Percentiles rank a stretch among this genome's conserved stretches.
Conservation (phyloP, 2,329 filamentous ascomycete genomes). For the Fusarium odoratissimum region DNA sequence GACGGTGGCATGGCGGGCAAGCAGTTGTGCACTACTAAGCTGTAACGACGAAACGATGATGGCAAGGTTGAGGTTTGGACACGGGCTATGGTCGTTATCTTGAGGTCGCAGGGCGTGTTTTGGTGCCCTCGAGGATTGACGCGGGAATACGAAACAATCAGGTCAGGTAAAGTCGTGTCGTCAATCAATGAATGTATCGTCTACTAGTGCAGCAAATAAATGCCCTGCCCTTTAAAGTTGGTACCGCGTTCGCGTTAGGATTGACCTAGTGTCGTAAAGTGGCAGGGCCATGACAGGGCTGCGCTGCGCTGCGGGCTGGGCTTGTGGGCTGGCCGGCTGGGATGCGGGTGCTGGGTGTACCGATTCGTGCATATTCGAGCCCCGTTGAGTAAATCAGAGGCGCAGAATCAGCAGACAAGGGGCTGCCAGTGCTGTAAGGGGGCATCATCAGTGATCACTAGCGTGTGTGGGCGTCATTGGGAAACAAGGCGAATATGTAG, state of each 20-base stretch:
- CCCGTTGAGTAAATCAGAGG: slow-evolving; percentile 28
- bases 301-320: slow-evolving; percentile 28
- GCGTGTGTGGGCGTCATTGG: slow-evolving; percentile 18
- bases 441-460: slow-evolving; percentile 13
- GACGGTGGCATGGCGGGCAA: slow-evolving; percentile 51
- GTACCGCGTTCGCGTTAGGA: slow-evolving; percentile 50
- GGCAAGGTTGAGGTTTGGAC: neutral
- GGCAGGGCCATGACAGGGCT: slow-evolving; percentile 42
- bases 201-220: slow-evolving; percentile 40
- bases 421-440: slow-evolving; percentile 38
- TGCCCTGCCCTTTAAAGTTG: slow-evolving; percentile 45
- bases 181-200: slow-evolving; percentile 38
- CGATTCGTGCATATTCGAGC: slow-evolving; percentile 41
- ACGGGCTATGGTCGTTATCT: neutral
- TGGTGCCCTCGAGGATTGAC: slow-evolving; percentile 25
- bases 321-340: neutral
- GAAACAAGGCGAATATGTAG: slow-evolving; percentile 18
- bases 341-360: slow-evolving; percentile 20
- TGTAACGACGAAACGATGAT: slow-evolving; percentile 2
- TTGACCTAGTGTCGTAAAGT: slow-evolving; percentile 43
- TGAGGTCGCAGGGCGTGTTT: slow-evolving; percentile 1
- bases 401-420: slow-evolving; percentile 15
- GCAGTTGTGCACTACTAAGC: slow-evolving; percentile 1
- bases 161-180: slow-evolving; percentile 39
- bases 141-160: slow-evolving; percentile 17